Evolutionary conservation across 257 asterid species (phyloP).

Genomic region (Agastache rugosa): DNA sequence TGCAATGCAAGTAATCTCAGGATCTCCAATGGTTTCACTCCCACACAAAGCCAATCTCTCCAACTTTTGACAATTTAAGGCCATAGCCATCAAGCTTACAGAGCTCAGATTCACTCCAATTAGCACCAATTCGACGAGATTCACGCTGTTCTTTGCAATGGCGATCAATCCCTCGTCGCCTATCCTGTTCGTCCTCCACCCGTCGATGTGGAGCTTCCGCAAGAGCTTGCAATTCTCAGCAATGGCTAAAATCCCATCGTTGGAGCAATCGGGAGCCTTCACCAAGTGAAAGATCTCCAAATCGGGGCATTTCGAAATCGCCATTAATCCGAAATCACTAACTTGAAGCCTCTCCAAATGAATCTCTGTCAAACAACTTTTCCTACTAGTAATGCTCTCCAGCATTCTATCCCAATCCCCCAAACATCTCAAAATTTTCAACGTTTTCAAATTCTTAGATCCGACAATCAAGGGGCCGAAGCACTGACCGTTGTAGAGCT

Average conservation of each 20-base stretch:
- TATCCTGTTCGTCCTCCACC: slow-evolving; percentile 86
- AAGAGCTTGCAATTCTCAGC: slow-evolving; percentile 74
- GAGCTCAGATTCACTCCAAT: slow-evolving; percentile 79
- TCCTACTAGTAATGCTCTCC: slow-evolving; percentile 51
- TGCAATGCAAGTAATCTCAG: slow-evolving; percentile 74
- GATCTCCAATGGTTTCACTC: slow-evolving; percentile 82
- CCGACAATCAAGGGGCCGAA: slow-evolving; percentile 71
- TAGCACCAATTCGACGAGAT: slow-evolving; percentile 80
- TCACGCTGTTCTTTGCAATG: slow-evolving; percentile 63
- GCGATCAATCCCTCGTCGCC: slow-evolving; percentile 80
- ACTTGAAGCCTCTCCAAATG: slow-evolving; percentile 84
- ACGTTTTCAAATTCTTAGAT: slow-evolving; percentile 61
- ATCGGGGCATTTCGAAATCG: slow-evolving; percentile 56
- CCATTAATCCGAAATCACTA: slow-evolving; percentile 69
- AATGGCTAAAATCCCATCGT: slow-evolving; percentile 66
- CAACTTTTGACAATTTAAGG: slow-evolving; percentile 69
- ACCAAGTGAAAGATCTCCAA: slow-evolving; percentile 82
- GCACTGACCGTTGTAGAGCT: slow-evolving; percentile 74
- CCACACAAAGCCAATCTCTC: slow-evolving; percentile 90
- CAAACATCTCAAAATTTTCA: slow-evolving; percentile 71
- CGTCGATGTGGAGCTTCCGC: slow-evolving; percentile 90
- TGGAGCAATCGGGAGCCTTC: slow-evolving; percentile 77
- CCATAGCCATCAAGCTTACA: slow-evolving; percentile 64
- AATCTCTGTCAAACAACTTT: slow-evolving; percentile 63
- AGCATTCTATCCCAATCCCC: slow-evolving; percentile 86